Conservation (phyloP, 2,329 filamentous ascomycete species). For the Colletotrichum tropicale region DNA sequence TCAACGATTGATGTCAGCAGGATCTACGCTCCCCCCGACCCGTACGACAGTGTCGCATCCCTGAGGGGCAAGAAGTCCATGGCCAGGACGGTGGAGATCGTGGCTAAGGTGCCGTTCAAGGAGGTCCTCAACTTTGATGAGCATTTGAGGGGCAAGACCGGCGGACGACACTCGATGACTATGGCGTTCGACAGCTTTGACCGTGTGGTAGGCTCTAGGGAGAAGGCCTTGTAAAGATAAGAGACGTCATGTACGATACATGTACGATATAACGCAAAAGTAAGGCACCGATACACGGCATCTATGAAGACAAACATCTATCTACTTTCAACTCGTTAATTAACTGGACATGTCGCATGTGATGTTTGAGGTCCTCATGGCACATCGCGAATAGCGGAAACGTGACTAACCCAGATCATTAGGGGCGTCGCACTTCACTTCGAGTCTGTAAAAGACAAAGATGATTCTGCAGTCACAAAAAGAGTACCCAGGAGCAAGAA, state of each 20-base stretch:
- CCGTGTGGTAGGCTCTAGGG: constrained; percentile 56
- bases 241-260: background rate
- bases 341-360: background rate
- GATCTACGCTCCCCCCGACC: constrained; percentile 89
- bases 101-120: constrained; percentile 88
- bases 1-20: constrained; percentile 68
- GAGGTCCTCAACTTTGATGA: constrained; percentile 97
- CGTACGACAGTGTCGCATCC: constrained; percentile 69
- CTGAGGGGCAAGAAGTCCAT: constrained; percentile 54
- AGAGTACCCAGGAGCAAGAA: too few species aligned
- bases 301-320: too few species aligned
- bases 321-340: background rate
- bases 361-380: too few species aligned
- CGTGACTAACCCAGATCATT: too few species aligned
- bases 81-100: constrained; percentile 66
- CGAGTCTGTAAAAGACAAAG: too few species aligned
- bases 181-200: constrained; percentile 65
- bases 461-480: too few species aligned
- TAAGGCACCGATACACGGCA: too few species aligned
- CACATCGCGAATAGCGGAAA: too few species aligned
- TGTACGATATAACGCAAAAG: background rate
- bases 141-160: constrained; percentile 86
- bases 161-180: constrained; percentile 71
- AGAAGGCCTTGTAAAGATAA: constrained; percentile 46
- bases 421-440: too few species aligned